These are phyloP conservation scores for Lepidium didymum DNA, from an alignment of 345 rosid species.

Conservation along the genomic window DNA sequence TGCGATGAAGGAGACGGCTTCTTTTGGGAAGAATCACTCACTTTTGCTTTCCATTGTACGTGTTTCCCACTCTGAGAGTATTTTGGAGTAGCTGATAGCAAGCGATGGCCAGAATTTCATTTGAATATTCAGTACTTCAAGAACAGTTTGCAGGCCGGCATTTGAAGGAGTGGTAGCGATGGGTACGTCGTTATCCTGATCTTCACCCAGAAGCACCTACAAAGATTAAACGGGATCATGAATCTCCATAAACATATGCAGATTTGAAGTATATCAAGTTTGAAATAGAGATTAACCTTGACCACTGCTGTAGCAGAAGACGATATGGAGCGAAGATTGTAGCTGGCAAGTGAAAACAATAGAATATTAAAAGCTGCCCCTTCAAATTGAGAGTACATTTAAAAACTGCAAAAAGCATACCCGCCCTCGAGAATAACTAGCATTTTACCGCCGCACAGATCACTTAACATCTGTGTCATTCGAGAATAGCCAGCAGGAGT, in stretches of 20 bases:
- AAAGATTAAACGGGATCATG: background rate
- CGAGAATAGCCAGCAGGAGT: slow-evolving; percentile 87
- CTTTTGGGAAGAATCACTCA: slow-evolving; percentile 33
- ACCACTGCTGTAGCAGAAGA: slow-evolving; percentile 91
- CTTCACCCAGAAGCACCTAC: slow-evolving; percentile 82
- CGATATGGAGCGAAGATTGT: slow-evolving; percentile 94
- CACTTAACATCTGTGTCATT: slow-evolving; percentile 71
- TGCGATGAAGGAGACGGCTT: background rate
- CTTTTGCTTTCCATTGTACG: slow-evolving; percentile 38
- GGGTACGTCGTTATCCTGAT: slow-evolving; percentile 31
- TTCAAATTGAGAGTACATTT: background rate
- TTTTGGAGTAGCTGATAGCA: slow-evolving; percentile 29
- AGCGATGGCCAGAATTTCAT: slow-evolving; percentile 71
- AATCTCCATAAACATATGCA: background rate
- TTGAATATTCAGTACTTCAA: slow-evolving; percentile 80
- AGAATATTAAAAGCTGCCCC: background rate
- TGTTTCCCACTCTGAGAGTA: slow-evolving; percentile 56
- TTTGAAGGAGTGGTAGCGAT: slow-evolving; percentile 44
- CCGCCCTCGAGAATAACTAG: slow-evolving; percentile 98
- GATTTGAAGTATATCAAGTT: background rate
- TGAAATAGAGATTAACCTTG: slow-evolving; percentile 47
- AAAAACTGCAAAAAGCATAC: slow-evolving; percentile 33
- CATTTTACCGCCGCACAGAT: slow-evolving; percentile 69
- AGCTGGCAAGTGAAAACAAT: slow-evolving; percentile 46
- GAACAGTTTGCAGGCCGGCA: slow-evolving; percentile 61